Evolutionary conservation across 129 eudicot species (phyloP).

Genomic region (Saussurea involucrata): DNA sequence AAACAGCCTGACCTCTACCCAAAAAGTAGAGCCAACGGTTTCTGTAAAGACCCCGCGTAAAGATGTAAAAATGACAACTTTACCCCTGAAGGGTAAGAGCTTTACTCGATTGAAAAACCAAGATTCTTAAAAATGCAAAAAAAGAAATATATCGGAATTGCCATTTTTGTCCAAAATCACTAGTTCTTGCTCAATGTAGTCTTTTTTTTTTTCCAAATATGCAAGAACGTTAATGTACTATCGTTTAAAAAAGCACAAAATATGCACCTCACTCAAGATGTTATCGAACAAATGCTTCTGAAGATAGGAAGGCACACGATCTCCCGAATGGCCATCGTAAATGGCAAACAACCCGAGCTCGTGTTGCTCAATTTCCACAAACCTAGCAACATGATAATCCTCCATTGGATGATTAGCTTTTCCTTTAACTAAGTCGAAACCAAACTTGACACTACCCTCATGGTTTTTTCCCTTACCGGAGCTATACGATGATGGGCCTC

Average conservation of each 20-base stretch:
- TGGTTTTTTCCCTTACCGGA: slow-evolving; percentile 64
- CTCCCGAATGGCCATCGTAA: slow-evolving; percentile 69
- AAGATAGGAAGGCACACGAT: slow-evolving; percentile 61
- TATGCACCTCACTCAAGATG: slow-evolving; percentile 59
- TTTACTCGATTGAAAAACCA: background rate
- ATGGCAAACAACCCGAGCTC: slow-evolving; percentile 76
- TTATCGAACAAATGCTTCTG: slow-evolving; percentile 62
- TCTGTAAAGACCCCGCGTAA: background rate
- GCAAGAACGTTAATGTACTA: background rate
- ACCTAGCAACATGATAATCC: slow-evolving; percentile 72
- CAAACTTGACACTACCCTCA: slow-evolving; percentile 48
- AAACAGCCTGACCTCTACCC: background rate
- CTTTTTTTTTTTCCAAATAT: background rate
- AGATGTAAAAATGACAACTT: background rate
- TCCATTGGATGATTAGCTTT: slow-evolving; percentile 82
- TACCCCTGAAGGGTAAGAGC: background rate
- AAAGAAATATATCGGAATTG: background rate
- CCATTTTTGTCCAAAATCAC: slow-evolving; percentile 6
- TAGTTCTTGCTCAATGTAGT: background rate
- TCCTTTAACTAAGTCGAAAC: slow-evolving; percentile 65
- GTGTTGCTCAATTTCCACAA: slow-evolving; percentile 41
- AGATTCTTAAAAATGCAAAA: background rate
- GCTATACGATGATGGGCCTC: slow-evolving; percentile 39
- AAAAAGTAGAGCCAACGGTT: background rate
- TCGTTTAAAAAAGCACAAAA: background rate